Evolutionary conservation across 225 moss, liverwort and hornwort genomes (phyloP), one percentile per base, ranked within the genome.

Genomic region (Thuidium tamariscinum): DNA sequence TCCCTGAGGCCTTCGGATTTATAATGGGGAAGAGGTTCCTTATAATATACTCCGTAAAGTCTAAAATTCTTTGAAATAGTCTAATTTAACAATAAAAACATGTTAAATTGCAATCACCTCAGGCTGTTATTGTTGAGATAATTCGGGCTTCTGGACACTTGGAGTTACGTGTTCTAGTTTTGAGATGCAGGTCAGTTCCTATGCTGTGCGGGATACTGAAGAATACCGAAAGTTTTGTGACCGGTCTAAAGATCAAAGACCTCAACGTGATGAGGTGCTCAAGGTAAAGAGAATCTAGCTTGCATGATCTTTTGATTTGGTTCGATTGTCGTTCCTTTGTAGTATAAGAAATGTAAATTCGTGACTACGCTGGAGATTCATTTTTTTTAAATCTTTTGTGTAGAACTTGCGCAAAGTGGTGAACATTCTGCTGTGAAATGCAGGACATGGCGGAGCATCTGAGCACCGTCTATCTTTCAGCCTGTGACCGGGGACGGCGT

Each of bases 361-460:
- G 34, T 80, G 64, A 49, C 5, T 65, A 12, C 52, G 36, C 20
- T 67, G 61, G 27, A 21, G 48, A 49, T 37, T 30, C 30, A n/a
- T 19, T 13, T 19, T 74, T 84, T 26, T 36, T 7, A 2, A 56
- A 44, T 25, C 46, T 37, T 49, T 29, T 64, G 51, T 75, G 63
- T 36, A 13, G 52, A 84, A 60, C 66, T 66, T 82, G 18, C 37
- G 72, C 23, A 72, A 59, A 57, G 34, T 44, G 11, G 14, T 57
- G n/a, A n/a, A n/a, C n/a, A 18, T 78, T 44, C 57, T 55, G n/a
- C 23, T 68, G n/a, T 46, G 34, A 65, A 67, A 42, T 89, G 72
- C 92, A 95, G 96, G 95, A 98, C 86, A 92, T 95, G 84, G 97
- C 94, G 71, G 97, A 98, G 87, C 97, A 96, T 83, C 93, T 98